Evolutionary conservation across 2,329 filamentous ascomycete genomes (phyloP), one percentile per base, ranked within the genome.

Genomic region (Colletotrichum phormii): DNA sequence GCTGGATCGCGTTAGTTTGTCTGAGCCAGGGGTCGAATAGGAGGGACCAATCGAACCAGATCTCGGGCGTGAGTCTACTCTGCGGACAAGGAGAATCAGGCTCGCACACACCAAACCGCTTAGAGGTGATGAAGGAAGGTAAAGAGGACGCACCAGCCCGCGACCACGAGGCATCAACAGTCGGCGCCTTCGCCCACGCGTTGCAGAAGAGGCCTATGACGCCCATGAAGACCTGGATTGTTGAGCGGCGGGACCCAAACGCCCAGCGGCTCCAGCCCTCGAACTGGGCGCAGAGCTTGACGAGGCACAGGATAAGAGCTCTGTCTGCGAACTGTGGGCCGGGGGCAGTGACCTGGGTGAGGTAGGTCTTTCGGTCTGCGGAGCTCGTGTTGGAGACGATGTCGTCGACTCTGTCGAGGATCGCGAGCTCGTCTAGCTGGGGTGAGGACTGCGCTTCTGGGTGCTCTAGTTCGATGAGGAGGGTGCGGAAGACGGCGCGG

Each of bases 391-490:
- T 13, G 11, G 12, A n/a, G 26, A 70, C 53, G 26, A 22, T 49
- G 22, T 69, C 54, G 15, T 54, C 24, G 1, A 64, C 60, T 15
- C 46, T 60, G 35, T 60, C 7, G 7, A 70, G 15, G 13, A 70
- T 60, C 5, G 9, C 26, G 11, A 26, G 33, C 13, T 72, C 70
- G 24, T 64, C 26, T 15, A 55, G 66, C 22, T 18, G 60, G 9
- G 18, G 59, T 7, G 60, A 60, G 15, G 54, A 11, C 18, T 72
- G 70, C 11, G 70, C 70, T 46, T 64, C 54, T 2, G 71, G 61
- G 26, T 46, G 67, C 22, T 73, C 70, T 9, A 74, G 60, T 49
- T 74, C 69, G 51, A 73, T 70, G n/a, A 74, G 55, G n/a, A 74
- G 62, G 13, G 69, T 74, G 12, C 64, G 64, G 3, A 66, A 6